Evolutionary conservation across 345 rosid species (phyloP).

Genomic region (Eucalyptus grandis): DNA sequence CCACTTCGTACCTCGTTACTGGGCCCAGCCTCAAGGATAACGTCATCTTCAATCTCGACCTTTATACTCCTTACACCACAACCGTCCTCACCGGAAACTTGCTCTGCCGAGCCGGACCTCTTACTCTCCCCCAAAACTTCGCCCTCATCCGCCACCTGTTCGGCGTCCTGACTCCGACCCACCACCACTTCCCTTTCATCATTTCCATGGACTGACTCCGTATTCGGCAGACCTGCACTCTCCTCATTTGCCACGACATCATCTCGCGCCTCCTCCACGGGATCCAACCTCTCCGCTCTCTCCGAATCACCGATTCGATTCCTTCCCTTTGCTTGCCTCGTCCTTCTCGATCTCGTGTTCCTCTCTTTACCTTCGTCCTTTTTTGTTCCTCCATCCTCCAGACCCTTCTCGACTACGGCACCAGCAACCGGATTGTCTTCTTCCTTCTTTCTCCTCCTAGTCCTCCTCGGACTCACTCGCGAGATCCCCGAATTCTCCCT

Average conservation of each 20-base stretch:
- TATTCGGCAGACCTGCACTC: neutral
- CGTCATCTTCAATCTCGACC: neutral
- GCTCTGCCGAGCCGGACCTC: neutral
- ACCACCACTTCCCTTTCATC: neutral
- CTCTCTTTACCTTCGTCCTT: conserved; percentile 3
- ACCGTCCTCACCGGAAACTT: neutral
- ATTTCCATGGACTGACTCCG: neutral
- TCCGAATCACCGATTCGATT: neutral
- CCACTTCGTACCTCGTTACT: neutral
- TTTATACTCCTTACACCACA: neutral
- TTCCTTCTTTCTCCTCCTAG: conserved; percentile 2
- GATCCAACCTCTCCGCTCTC: neutral
- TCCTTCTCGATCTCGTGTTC: neutral
- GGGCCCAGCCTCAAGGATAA: neutral
- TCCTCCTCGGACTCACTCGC: neutral
- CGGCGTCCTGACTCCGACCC: neutral
- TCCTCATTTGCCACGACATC: neutral
- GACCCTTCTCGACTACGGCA: neutral
- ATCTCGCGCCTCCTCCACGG: neutral
- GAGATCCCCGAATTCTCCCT: neutral
- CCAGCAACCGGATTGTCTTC: neutral
- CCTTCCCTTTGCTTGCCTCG: neutral
- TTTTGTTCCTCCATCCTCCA: neutral
- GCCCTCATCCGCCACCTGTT: neutral
- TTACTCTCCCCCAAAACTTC: neutral